Evolutionary conservation across 1,284 basidiomycete genomes (phyloP), one percentile per base, ranked within the genome.

Genomic region (Ustilago curta): DNA sequence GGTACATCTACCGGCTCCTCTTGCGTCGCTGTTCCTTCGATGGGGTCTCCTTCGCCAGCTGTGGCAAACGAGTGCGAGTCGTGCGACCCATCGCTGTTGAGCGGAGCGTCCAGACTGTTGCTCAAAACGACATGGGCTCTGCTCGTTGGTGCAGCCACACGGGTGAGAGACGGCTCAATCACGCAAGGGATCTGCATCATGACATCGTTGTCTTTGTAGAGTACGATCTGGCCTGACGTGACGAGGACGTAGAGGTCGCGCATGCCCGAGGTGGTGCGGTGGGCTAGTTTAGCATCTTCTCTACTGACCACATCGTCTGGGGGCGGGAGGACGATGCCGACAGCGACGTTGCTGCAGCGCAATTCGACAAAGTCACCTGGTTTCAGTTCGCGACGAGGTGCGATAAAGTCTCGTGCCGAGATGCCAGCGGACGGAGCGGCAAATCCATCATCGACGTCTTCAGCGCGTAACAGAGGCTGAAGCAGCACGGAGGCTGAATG

Each of bases 331-430:
- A 68, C 59, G 44, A 75, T 57, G 2, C 65, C 68, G 18, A 66
- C 31, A 0, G 45, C 51, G 9, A 19, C 39, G 43, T 11, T 23
- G 14, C 1, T 16, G n/a, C 59, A 53, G 12, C 68, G 49, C 3
- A 74, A 42, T 23, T 77, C 77, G 35, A 72, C 69, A 51, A 79
- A 79, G 44, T 77, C 75, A 14, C 75, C 75, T 3, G 66, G 68
- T 18, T 8, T 27, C 14, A 76, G n/a, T 8, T 69, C 49, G 27
- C 50, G 51, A 8, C 67, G 42, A 0, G 72, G 67, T 8, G 58
- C 44, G 35, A 74, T 55, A 31, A 66, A 70, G 52, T 65, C 59
- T 32, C 68, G 49, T 11, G 52, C 27, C 8, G 47, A 44, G 54
- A 65, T 37, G 12, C 32, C 5, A 9, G 19, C 6, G 12, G 25